Percentiles rank a stretch among this genome's conserved stretches.
Conservation (phyloP, 768 basidiomycete genomes). For the Austroboletus eburneus region DNA sequence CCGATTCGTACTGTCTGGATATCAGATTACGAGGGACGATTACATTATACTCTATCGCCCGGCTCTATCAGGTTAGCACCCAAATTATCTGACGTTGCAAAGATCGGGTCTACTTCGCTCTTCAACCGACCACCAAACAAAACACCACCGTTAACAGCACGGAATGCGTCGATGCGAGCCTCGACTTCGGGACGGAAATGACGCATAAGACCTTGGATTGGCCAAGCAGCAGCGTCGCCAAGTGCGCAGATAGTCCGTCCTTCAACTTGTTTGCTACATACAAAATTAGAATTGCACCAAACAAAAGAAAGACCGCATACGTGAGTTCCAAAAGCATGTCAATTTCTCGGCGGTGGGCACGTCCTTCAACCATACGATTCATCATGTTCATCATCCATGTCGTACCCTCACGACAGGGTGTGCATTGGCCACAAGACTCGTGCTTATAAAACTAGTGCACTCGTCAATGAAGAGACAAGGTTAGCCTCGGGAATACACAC, state of each 20-base stretch:
- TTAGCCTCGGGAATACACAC: slow-evolving; percentile 33
- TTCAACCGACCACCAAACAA: slow-evolving; percentile 82
- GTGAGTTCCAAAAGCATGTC: slow-evolving; percentile 97
- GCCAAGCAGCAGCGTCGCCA: slow-evolving; percentile 98
- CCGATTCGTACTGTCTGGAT: too few species aligned
- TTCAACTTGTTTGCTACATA: slow-evolving; percentile 85
- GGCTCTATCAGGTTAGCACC: slow-evolving; percentile 48
- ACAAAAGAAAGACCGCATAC: slow-evolving; percentile 39
- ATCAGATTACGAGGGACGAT: slow-evolving; percentile 1
- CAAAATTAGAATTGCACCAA: background rate
- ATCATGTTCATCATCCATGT: slow-evolving; percentile 99
- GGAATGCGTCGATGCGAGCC: slow-evolving; percentile 75
- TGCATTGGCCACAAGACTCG: slow-evolving; percentile 97
- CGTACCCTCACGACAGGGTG: slow-evolving; percentile 90
- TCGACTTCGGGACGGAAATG: slow-evolving; percentile 98
- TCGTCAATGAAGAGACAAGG: slow-evolving; percentile 1
- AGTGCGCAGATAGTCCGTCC: slow-evolving; percentile 96
- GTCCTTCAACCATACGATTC: slow-evolving; percentile 91
- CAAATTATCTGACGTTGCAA: slow-evolving; percentile 73
- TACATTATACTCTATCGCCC: slow-evolving; percentile 29
- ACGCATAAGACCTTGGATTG: slow-evolving; percentile 95
- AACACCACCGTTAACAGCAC: slow-evolving; percentile 72
- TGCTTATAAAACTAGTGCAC: slow-evolving; percentile 88
- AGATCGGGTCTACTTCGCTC: slow-evolving; percentile 60
- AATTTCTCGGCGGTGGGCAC: slow-evolving; percentile 89